Evolutionary conservation across 176 grass and related monocot genomes (phyloP).

Genomic region (Hsuehochloa calcarea): DNA sequence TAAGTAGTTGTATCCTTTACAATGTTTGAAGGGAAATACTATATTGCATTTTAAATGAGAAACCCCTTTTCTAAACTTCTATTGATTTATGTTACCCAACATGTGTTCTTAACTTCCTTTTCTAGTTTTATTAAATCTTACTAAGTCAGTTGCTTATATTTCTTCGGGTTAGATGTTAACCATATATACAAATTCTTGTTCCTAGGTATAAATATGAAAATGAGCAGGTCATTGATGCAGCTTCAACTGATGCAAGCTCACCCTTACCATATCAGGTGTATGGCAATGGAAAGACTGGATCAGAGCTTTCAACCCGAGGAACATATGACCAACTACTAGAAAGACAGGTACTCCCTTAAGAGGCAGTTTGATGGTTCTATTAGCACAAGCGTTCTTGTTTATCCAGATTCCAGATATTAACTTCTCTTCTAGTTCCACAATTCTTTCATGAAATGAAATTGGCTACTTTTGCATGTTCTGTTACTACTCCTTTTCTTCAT

Average conservation of each 20-base stretch:
- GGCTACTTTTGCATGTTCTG: not conserved
- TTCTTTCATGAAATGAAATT: conserved; percentile 1
- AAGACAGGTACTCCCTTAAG: conserved; percentile 70
- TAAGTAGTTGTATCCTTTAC: not conserved
- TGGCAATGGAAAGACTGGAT: conserved; percentile 91
- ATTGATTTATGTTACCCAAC: conserved; percentile 1
- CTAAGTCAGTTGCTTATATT: conserved; percentile 31
- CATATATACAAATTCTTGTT: conserved; percentile 41
- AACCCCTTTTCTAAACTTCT: not conserved
- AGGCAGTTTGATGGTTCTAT: conserved; percentile 15
- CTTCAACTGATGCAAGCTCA: conserved; percentile 90
- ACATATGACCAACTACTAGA: conserved; percentile 97
- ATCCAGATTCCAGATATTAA: no score
- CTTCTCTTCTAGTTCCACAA: conserved; percentile 19
- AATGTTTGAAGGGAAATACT: conserved; percentile 11
- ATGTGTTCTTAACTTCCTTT: conserved; percentile 20
- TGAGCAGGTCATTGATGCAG: conserved; percentile 92
- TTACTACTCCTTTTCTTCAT: conserved; percentile 5
- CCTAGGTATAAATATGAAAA: conserved; percentile 99
- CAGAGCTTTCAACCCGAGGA: conserved; percentile 77
- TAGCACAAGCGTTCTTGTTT: not conserved
- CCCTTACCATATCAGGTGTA: conserved; percentile 98
- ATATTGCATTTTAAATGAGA: not conserved
- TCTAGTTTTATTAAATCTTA: conserved; percentile 11
- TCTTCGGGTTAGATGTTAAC: conserved; percentile 22